Base-by-base conservation (phyloP, 352 stramenopile species). In the Peronospora farinosa region DNA sequence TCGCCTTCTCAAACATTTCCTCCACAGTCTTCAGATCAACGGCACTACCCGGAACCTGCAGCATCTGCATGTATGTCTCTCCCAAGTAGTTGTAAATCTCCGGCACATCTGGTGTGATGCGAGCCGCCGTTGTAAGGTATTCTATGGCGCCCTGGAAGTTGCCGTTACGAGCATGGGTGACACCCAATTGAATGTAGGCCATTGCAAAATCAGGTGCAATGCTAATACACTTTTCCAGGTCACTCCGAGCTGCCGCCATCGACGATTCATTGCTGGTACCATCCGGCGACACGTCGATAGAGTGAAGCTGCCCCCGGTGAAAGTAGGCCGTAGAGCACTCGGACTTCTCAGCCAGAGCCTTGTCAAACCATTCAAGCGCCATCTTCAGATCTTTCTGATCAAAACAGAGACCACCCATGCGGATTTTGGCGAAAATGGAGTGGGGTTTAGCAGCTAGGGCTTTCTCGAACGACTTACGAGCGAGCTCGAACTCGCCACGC, bases 21-120 rank as follows among this genome's bases (percentile, higher is more conserved):
- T 86, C 70, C 19, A 90, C 76, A 6, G 60, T 66, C 51, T 74
- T 66, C 33, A 90, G 51, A 17, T 78, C 70, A 41, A 88, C 64
- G 13, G 47, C 33, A 38, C 64, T 69, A n/a, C 56, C 67, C 0
- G 77, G 75, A 13, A 67, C 33, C 61, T 86, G 74, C 47, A 81
- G 54, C 74, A 85, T 85, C 55, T 91, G 78, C 80, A 91, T 88
- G 65, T 88, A 89, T 45, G 77, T 91, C 59, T 91, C 80, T 32
- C 80, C 80, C n/a, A 91, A 55, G 58, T 91, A 91, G 51, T 91
- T 88, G 72, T 88, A 89, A 42, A 88, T 85, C 57, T 91, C 80
- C 1, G 80, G 80, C 19, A 87, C 80, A 33, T 84, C 68, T 10
- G 80, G 78, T 45, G 74, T 83, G 47, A 91, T 84, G 23, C 63